Evolutionary conservation across 2,329 filamentous ascomycete genomes (phyloP).

Genomic region (Neobulgaria alba): DNA sequence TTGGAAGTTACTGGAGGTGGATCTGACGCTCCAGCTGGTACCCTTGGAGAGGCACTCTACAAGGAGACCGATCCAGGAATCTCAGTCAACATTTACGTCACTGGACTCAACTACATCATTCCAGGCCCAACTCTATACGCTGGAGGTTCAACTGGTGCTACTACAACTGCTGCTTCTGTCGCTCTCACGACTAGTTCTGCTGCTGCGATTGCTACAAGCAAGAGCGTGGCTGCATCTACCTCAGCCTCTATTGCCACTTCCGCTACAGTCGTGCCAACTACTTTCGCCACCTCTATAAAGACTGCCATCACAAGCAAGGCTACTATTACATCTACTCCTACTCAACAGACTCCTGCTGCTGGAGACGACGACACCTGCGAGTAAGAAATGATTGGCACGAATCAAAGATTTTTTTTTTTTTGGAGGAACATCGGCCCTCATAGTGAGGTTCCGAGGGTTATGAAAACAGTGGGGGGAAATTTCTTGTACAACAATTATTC

Average conservation of each 20-base stretch:
- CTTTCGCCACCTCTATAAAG: not conserved
- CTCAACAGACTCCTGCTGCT: not conserved
- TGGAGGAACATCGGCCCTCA: too few species aligned
- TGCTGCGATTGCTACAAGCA: not conserved
- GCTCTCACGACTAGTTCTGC: not conserved
- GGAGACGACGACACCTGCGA: not conserved
- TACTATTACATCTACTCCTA: not conserved
- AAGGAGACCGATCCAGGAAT: slow-evolving; percentile 35
- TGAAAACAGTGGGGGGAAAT: too few species aligned
- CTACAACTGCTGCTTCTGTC: slow-evolving; percentile 2
- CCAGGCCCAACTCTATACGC: slow-evolving; percentile 29
- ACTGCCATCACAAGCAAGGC: not conserved
- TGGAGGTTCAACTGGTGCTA: slow-evolving; percentile 2
- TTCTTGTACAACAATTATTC: too few species aligned
- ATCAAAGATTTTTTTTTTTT: too few species aligned
- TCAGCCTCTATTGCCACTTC: not conserved
- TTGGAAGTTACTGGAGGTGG: slow-evolving; percentile 38
- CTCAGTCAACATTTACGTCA: slow-evolving; percentile 32
- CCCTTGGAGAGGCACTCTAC: slow-evolving; percentile 33
- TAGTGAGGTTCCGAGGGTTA: too few species aligned
- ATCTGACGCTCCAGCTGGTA: slow-evolving; percentile 30
- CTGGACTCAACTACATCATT: slow-evolving; percentile 25
- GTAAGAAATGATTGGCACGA: too few species aligned
- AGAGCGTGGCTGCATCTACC: not conserved
- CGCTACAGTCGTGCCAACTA: not conserved